Evolutionary conservation across 2,329 filamentous ascomycete species (phyloP), one percentile per base, ranked within the genome.

Genomic region (Colletotrichum noveboracense): DNA sequence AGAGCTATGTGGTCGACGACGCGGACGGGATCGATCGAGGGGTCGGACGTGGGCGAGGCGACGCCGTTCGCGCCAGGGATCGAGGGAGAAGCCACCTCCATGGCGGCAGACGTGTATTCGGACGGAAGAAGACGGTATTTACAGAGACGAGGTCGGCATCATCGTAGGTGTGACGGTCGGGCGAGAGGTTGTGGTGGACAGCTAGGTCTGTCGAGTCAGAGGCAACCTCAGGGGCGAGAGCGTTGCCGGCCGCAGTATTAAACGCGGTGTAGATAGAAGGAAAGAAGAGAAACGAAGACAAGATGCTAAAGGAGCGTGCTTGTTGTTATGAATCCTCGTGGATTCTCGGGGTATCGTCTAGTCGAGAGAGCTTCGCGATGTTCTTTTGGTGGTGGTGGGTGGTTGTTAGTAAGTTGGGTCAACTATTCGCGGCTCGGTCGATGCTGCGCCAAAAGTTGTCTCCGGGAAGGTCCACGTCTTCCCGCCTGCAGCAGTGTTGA

Each of bases 1-100:
- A 92, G 89, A 52, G 90, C 89, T 76, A 96, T 88, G 84, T 96
- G 93, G 75, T 96, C 92, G 78, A 96, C 89, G 67, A 96, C 89
- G 79, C 91, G 87, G 78, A 87, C 88, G n/a, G 94, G 91, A 80
- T 96, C 94, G 82, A 95, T 86, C 77, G 88, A 86, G 74, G 87
- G 86, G 78, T 92, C 90, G 62, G 89, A 80, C 71, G 89, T 79
- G 70, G 82, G 78, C 60, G 84, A 77, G 56, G 83, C 77, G 66
- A 88, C 84, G 80, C 89, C 89, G 81, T 90, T 90, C 74, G 87
- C 77, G 76, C 85, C 83, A 76, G 87, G 80, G 77, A 84, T 84
- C 80, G 86, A 84, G 73, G 88, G 83, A 74, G 89, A 86, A 71
- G 86, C 86, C 78, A 90, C 87, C 84, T 91, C 90, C 90, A 91